Evolutionary conservation across 306 rosid genomes (phyloP), one percentile per base, ranked within the genome.

Genomic region (Bauhinia variegata): DNA sequence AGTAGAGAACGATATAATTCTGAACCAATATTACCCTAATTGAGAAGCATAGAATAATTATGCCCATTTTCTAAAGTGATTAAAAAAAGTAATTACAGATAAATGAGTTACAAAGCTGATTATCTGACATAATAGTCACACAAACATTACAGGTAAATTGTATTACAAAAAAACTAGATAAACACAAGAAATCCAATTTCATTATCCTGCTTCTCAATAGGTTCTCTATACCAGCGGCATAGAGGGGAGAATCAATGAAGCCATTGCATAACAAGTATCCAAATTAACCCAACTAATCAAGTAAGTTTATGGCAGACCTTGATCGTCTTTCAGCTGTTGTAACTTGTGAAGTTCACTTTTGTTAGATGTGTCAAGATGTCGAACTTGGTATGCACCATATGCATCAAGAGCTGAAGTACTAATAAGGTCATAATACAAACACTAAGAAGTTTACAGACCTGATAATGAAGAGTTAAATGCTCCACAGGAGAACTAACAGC

Each of bases 401-500:
- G 36, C 38, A 70, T 47, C 77, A 65, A 30, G 28, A 23, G 62
- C 57, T 39, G 44, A 60, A 34, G 6, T 33, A 31, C 19, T 23
- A 6, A 18, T 33, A 65, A 19, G 39, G 9, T 13, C 42, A 63
- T 16, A 15, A 48, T 16, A 18, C 11, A 16, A 51, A 23, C 28
- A 53, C 23, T n/a, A 14, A 9, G 33, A 52, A 7, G 12, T 14
- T 28, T 4, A 7, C 30, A 64, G 49, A 95, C 99, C 99, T 95
- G 99, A 78, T 95, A 95, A 77, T 95, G 99, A 72, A 95, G 97
- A 38, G 99, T 95, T 54, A 95, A 79, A 77, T 95, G 99, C 88
- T 95, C 99, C 54, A 95, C 99, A 14, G 99, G 99, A 65, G 99
- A 95, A 72, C 99, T 95, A 67, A 95, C 99, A 75, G 99, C 99